Conservation (phyloP, 164 flowering plant genomes). For the Umbilicus rupestris region DNA sequence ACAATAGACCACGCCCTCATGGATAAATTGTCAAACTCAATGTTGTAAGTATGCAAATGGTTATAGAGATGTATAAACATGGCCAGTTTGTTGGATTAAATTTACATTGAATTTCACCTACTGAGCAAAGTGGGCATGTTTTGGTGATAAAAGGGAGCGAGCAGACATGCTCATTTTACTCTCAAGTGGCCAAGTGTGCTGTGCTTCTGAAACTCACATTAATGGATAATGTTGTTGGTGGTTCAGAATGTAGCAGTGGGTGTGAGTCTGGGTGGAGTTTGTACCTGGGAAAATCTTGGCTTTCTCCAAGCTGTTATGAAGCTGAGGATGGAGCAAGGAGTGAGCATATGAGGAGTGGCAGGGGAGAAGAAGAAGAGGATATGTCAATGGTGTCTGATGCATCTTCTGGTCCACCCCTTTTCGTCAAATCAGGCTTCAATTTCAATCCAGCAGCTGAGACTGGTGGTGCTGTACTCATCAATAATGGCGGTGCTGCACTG, state of each 20-base stretch:
- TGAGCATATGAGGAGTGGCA: conserved; percentile 3
- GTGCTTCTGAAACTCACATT: conserved; percentile 7
- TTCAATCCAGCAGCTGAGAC: conserved; percentile 13
- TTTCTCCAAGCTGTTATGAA: conserved; percentile 25
- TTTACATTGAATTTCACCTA: conserved; percentile 4
- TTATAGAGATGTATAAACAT: not conserved
- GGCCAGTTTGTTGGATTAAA: too few relatives aligned
- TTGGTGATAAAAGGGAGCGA: conserved; percentile 8
- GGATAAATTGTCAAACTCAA: too few relatives aligned
- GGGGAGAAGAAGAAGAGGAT: conserved; percentile 39
- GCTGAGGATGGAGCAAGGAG: too few relatives aligned
- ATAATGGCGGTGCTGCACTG: conserved; percentile 18
- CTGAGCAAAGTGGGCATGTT: too few relatives aligned
- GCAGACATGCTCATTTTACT: not conserved
- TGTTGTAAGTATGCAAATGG: too few relatives aligned
- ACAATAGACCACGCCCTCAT: too few relatives aligned
- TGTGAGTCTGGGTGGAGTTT: conserved; percentile 94
- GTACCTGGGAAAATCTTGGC: conserved; percentile 61
- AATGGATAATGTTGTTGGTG: conserved; percentile 17
- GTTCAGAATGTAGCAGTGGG: conserved; percentile 64
- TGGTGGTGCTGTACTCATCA: not conserved
- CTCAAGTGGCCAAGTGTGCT: conserved; percentile 1
- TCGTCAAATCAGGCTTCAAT: conserved; percentile 25
- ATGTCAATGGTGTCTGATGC: conserved; percentile 96
- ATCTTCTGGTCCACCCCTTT: conserved; percentile 87